Evolutionary conservation across 768 basidiomycete species (phyloP), one percentile per base, ranked within the genome.

Genomic region (Suillus paluster): DNA sequence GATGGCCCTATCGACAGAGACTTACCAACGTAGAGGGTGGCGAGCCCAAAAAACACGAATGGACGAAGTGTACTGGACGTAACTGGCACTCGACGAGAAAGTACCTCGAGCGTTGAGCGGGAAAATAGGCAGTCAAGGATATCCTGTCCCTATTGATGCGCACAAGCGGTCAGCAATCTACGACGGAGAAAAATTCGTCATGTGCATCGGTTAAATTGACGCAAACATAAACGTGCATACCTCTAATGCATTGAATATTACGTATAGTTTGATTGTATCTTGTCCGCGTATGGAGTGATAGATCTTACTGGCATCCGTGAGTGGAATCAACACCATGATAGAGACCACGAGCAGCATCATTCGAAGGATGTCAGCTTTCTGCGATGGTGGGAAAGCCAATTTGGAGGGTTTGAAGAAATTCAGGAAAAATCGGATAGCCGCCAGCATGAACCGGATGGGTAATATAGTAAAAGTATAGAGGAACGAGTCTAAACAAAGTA

Each of bases 171-270:
- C 97, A 30, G 89, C 97, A 65, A 99, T 98, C 97, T 98, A 54
- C 8, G 30, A 58, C 27, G 0, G 21, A 60, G 58, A 19, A 34
- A 30, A n/a, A 53, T 12, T 19, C 4, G 34, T 9, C 42, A 23
- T 33, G 33, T 61, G 34, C 49, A 59, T 36, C 64, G 27, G 21
- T 59, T 38, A 11, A 46, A 19, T 19, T 19, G 19, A 48, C 11
- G 4, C n/a, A 25, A 15, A 45, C 42, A 45, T 5, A 12, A 66
- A n/a, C 23, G 30, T 57, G 73, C 87, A 61, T 75, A 97, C 97
- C 84, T 99, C 97, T 8, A 99, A 83, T 12, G 95, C 96, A 74
- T 98, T 99, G 78, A 98, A 99, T 56, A 99, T 97, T 63, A 99
- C 97, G 78, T 99, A 99, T 54, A 99, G 77, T 78, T 99, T 99